phyloP scores from a whole-genome alignment of 1,284 basidiomycete species.

The Pterulicium gracile region DNA sequence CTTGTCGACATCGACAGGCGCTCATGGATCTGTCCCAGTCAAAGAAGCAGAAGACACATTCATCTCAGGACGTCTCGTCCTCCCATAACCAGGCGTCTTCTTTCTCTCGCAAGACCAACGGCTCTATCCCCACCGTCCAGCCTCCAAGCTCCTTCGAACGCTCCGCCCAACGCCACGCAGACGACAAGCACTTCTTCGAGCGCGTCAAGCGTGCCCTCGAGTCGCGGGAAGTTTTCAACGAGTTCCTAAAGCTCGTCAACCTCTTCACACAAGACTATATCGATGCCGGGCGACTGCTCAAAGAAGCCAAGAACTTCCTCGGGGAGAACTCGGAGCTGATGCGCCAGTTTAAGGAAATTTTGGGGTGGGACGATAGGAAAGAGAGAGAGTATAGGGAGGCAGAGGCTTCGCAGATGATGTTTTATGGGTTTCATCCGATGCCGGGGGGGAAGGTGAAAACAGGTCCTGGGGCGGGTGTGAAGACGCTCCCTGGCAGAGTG shows the following conservation, averaged over 20 bases:
- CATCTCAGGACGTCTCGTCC: slow-evolving; percentile 5
- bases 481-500: slow-evolving; percentile 43
- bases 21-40: background rate
- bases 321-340: slow-evolving; percentile 74
- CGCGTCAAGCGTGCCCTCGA: slow-evolving; percentile 84
- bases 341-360: slow-evolving; percentile 78
- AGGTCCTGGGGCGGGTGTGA: slow-evolving; percentile 29
- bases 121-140: slow-evolving; percentile 19
- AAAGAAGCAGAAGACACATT: background rate
- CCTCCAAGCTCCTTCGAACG: slow-evolving; percentile 14
- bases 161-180: slow-evolving; percentile 34
- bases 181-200: slow-evolving; percentile 89
- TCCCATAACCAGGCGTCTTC: background rate
- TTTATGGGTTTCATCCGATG: slow-evolving; percentile 18
- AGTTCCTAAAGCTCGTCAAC: slow-evolving; percentile 94
- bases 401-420: slow-evolving; percentile 20
- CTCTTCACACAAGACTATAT: slow-evolving; percentile 93
- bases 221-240: slow-evolving; percentile 85
- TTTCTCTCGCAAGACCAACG: slow-evolving; percentile 10
- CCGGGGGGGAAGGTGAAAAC: slow-evolving; percentile 25
- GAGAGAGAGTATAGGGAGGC: slow-evolving; percentile 41
- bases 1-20: background rate
- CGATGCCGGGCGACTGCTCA: slow-evolving; percentile 74
- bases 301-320: slow-evolving; percentile 53
- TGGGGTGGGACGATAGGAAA: slow-evolving; percentile 77